Evolutionary conservation across 179 eudicot genomes (phyloP).

Genomic region (Beta macrorhiza): DNA sequence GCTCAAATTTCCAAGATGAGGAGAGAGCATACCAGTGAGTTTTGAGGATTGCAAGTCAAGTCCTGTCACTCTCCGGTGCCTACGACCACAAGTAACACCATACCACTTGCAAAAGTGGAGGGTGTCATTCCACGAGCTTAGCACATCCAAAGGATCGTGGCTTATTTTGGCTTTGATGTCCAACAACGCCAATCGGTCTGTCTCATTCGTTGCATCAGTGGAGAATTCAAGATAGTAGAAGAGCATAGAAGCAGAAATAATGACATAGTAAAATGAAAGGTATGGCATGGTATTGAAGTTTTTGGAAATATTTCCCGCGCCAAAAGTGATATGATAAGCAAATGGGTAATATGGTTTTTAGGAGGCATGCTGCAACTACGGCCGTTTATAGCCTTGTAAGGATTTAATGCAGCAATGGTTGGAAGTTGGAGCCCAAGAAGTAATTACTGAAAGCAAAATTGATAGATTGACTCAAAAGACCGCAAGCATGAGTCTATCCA

Average conservation of each 20-base stretch:
- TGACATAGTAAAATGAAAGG: background rate
- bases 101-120: background rate
- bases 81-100: background rate
- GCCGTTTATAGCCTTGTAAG: too few species aligned
- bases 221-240: background rate
- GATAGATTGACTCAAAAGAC: too few species aligned
- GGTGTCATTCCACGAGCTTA: background rate
- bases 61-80: background rate
- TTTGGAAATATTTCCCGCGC: too few species aligned
- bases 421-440: too few species aligned
- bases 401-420: too few species aligned
- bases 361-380: too few species aligned
- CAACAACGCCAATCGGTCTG: background rate
- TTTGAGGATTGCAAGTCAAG: background rate
- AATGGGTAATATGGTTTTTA: too few species aligned
- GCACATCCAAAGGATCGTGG: background rate
- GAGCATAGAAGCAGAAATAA: background rate
- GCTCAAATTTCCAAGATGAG: background rate
- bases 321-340: too few species aligned
- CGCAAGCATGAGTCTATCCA: too few species aligned
- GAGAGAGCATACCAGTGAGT: background rate
- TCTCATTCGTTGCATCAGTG: background rate
- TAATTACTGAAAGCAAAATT: too few species aligned
- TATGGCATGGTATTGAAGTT: too few species aligned
- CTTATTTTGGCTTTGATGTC: background rate